These are phyloP conservation scores for Candida nemodendra DNA, from an alignment of 805 yeast species.

Conservation along the genomic window DNA sequence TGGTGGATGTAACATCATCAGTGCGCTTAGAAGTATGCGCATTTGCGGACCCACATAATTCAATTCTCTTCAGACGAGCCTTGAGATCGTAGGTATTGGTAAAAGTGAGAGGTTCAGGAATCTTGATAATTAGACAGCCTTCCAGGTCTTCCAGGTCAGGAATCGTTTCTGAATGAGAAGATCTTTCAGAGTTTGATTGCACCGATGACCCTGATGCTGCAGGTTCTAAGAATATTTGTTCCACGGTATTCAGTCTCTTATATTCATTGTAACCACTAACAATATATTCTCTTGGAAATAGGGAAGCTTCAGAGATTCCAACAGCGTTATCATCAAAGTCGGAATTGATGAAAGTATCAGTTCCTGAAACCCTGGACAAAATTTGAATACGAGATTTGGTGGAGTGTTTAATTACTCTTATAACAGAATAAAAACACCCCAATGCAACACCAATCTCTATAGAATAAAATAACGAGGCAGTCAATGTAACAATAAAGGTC, in stretches of 20 bases:
- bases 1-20: constrained; percentile 39
- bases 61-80: constrained; percentile 64
- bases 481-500: constrained; percentile 63
- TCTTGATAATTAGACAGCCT: constrained; percentile 73
- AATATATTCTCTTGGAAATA: constrained; percentile 16
- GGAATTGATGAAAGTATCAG: constrained; percentile 65
- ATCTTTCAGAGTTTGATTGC: background rate
- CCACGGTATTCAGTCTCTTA: constrained; percentile 6
- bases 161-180: background rate
- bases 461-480: constrained; percentile 66
- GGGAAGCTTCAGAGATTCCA: constrained; percentile 6
- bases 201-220: background rate
- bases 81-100: constrained; percentile 80
- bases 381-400: constrained; percentile 83
- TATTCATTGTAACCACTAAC: constrained; percentile 30
- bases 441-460: constrained; percentile 86
- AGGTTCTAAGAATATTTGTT: background rate
- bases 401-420: constrained; percentile 77
- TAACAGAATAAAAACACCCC: constrained; percentile 79
- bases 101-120: constrained; percentile 87
- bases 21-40: constrained; percentile 62
- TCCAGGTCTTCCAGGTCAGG: constrained; percentile 48
- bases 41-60: constrained; percentile 69
- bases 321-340: constrained; percentile 44
- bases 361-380: constrained; percentile 63